Percentiles rank a stretch among this genome's conserved stretches.
Conservation (phyloP, 257 asterid genomes). For the Euphrasia confusa region DNA sequence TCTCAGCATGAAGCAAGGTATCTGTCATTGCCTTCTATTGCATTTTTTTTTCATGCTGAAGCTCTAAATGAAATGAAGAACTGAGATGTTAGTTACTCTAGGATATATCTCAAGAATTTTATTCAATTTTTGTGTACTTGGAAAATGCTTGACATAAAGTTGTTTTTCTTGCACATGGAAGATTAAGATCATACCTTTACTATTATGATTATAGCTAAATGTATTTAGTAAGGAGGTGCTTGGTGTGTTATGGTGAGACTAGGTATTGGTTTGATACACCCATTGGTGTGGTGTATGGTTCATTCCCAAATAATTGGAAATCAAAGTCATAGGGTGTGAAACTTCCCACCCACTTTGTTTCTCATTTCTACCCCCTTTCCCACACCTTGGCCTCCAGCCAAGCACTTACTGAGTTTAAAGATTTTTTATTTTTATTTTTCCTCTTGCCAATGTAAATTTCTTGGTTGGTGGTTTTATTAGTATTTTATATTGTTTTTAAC, state of each 20-base stretch:
- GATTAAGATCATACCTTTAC: not conserved
- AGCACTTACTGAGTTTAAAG: no score
- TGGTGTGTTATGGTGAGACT: no score
- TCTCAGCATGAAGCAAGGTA: not conserved
- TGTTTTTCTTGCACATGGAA: not conserved
- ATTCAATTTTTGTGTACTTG: not conserved
- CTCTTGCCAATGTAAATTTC: not conserved
- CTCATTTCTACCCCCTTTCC: slow-evolving; percentile 7
- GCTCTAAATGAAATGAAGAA: not conserved
- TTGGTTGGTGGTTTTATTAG: slow-evolving; percentile 14
- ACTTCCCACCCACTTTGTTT: not conserved
- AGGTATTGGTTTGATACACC: no score
- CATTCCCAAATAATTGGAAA: no score
- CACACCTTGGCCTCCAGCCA: not conserved
- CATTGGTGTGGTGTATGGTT: no score
- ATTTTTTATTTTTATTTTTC: no score
- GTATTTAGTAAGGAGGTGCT: not conserved
- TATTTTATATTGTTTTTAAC: slow-evolving; percentile 7
- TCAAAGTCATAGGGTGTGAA: no score
- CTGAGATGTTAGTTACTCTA: not conserved
- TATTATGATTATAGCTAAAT: not conserved
- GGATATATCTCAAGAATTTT: not conserved
- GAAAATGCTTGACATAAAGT: not conserved
- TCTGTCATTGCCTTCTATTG: not conserved
- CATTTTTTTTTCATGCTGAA: not conserved